Percentiles rank a stretch among this genome's conserved stretches.
Conservation (phyloP, 208 protist genomes). For the Strigomonas culicis region DNA sequence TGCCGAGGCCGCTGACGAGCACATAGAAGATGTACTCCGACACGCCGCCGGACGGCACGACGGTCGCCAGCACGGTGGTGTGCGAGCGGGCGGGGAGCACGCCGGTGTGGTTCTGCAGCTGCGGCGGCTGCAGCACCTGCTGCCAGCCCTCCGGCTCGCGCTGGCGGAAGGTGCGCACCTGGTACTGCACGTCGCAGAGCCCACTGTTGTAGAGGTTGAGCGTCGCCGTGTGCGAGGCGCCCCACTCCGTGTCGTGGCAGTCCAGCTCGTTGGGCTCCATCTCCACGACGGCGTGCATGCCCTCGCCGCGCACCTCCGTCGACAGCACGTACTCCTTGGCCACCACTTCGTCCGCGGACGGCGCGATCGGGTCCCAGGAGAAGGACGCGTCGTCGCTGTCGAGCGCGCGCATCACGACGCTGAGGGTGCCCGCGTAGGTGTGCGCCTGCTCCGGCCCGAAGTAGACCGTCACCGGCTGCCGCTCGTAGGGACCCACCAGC, state of each 20-base stretch:
- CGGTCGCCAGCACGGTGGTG: conserved; percentile 66
- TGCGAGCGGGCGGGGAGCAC: conserved; percentile 83
- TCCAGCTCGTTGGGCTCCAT: conserved; percentile 76
- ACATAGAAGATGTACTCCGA: conserved; percentile 80
- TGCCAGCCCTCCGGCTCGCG: conserved; percentile 12
- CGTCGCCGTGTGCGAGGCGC: conserved; percentile 38
- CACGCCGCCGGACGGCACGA: conserved; percentile 46
- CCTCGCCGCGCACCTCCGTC: conserved; percentile 53
- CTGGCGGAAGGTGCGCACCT: conserved; percentile 49
- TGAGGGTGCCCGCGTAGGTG: conserved; percentile 50
- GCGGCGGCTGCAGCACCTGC: conserved; percentile 20
- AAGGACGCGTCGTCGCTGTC: conserved; percentile 4
- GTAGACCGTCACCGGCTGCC: conserved; percentile 33
- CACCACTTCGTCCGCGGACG: not conserved
- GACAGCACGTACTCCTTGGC: conserved; percentile 27
- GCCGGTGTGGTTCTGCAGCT: conserved; percentile 52
- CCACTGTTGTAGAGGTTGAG: conserved; percentile 89
- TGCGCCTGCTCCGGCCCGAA: conserved; percentile 56
- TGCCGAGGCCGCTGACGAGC: conserved; percentile 46
- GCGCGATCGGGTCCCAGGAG: conserved; percentile 1
- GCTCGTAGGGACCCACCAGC: conserved; percentile 44
- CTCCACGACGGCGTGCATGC: conserved; percentile 60
- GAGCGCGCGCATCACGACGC: conserved; percentile 38
- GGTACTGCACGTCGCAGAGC: conserved; percentile 69
- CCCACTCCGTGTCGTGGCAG: conserved; percentile 35